Base-by-base conservation (phyloP, 2,329 filamentous ascomycete genomes). In the Graphilbum fragrans region DNA sequence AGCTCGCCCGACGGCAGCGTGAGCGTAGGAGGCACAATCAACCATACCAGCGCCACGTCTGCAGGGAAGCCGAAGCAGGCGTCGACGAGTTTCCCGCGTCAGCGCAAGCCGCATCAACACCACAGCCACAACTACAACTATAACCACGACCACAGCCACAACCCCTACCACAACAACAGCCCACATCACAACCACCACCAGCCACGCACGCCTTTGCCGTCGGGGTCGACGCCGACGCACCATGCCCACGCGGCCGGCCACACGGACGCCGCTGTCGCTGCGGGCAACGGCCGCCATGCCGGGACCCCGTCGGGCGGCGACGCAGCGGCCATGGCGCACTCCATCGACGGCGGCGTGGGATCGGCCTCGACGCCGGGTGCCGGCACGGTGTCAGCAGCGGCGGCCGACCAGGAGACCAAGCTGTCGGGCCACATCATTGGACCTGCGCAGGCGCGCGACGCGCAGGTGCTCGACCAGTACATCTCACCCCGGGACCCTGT, bases 241-340 rank as follows among this genome's bases (percentile, higher is more conserved):
- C 23, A 80, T 71, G 10, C 86, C 62, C 47, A 80, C 81, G 2
- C 88, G 67, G 53, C 84, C 25, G 25, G 8, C 25, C 25, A 29
- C 25, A 14, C 25, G 25, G 25, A 8, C 25, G 25, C 14, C 25
- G 29, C 14, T 32, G 29, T 16, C 16, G 7, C 29, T 7, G 14
- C 29, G 10, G 10, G 7, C 16, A 16, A 12, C 29, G 29, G 7
- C 10, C 29, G 29, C 5, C 10, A n/a, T n/a, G 29, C 29, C 29
- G 10, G 5, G 9, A n/a, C 29, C 29, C 29, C 9, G 29, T 5
- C 6, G 5, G 29, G 5, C 29, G 7, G 29, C 10, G 23, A 27
- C 23, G 23, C 23, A 7, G 7, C 23, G 23, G 12, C 23, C 23
- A 7, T 12, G 23, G 23, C 7, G 7, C 23, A 27, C 23, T 12